Percentiles rank a stretch among this genome's conserved stretches.
phyloP scores from a whole-genome alignment of 805 yeast species.

The Wickerhamiella kazuoi region DNA sequence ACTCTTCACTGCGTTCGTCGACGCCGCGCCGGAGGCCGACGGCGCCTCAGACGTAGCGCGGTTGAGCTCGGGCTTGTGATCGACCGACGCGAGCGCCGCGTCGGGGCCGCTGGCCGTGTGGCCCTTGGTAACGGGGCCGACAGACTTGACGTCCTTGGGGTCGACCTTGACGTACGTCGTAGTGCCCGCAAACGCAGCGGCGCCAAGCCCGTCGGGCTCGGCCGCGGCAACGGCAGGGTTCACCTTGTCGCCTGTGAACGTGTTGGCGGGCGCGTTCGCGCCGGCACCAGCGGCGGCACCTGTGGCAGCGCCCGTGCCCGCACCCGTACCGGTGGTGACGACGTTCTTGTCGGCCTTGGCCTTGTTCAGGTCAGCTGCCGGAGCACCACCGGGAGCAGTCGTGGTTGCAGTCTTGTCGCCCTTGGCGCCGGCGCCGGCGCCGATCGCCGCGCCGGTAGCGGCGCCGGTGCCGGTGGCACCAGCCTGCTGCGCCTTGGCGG shows the following conservation, averaged over 20 bases:
- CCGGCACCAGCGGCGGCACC: conserved; percentile 4
- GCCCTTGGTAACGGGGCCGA: background rate
- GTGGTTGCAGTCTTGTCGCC: background rate
- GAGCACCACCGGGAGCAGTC: background rate
- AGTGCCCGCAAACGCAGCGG: background rate
- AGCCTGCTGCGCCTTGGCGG: conserved; percentile 1
- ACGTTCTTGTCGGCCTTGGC: background rate
- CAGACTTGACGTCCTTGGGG: conserved; percentile 1
- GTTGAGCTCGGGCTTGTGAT: background rate
- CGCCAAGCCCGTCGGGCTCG: background rate
- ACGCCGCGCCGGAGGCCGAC: background rate
- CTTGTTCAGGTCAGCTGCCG: background rate
- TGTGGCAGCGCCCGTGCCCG: background rate
- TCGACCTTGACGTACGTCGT: background rate
- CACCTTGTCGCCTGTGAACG: conserved; percentile 12
- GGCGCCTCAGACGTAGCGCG: background rate
- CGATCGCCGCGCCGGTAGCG: conserved; percentile 5
- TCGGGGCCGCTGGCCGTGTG: conserved; percentile 2
- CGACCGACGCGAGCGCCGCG: conserved; percentile 1
- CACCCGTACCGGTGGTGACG: background rate
- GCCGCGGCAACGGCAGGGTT: conserved; percentile 1
- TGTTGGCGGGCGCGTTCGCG: conserved; percentile 14
- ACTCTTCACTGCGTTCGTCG: conserved; percentile 2
- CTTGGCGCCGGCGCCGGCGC: conserved; percentile 3
- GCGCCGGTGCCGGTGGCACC: conserved; percentile 1